Percentiles rank a stretch among this genome's conserved stretches.
These are phyloP conservation scores for Choanephora cucurbitarum DNA, from an alignment of 371 early-diverging fungal genomes.

Conservation along the genomic window DNA sequence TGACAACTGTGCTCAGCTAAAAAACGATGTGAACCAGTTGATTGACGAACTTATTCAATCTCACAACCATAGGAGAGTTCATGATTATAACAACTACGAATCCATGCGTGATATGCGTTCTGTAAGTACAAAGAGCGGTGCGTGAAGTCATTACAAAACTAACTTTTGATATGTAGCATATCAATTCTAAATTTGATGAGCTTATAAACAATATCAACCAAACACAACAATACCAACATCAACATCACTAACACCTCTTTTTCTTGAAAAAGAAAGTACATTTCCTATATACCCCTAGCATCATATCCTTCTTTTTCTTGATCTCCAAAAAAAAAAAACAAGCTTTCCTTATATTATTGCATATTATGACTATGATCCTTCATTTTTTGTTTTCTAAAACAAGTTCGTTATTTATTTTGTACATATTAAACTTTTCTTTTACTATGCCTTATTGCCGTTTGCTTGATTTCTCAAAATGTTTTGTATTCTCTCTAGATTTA, in stretches of 20 bases:
- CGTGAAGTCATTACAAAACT: background rate
- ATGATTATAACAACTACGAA: constrained; percentile 10
- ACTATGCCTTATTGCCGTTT: constrained; percentile 2
- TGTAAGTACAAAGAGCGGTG: constrained; percentile 13
- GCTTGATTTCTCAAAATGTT: constrained; percentile 11
- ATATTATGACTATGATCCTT: too few species aligned
- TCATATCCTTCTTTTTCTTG: constrained; percentile 5
- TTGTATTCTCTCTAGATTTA: constrained; percentile 33
- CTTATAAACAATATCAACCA: constrained; percentile 10
- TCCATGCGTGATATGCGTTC: constrained; percentile 10
- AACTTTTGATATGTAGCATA: constrained; percentile 4
- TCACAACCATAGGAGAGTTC: constrained; percentile 7
- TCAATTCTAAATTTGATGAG: constrained; percentile 15
- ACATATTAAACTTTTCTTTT: background rate
- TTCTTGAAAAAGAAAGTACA: background rate
- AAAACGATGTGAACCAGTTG: constrained; percentile 16
- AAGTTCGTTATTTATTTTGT: background rate
- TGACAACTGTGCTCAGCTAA: constrained; percentile 11
- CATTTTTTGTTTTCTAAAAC: too few species aligned
- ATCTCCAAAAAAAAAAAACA: too few species aligned
- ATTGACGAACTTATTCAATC: constrained; percentile 20
- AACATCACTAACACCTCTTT: background rate
- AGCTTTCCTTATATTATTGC: background rate
- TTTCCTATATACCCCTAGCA: background rate
- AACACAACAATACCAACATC: constrained; percentile 6